Base-by-base conservation (phyloP, 2,329 filamentous ascomycete species). In the Leptosphaerulina australis region DNA sequence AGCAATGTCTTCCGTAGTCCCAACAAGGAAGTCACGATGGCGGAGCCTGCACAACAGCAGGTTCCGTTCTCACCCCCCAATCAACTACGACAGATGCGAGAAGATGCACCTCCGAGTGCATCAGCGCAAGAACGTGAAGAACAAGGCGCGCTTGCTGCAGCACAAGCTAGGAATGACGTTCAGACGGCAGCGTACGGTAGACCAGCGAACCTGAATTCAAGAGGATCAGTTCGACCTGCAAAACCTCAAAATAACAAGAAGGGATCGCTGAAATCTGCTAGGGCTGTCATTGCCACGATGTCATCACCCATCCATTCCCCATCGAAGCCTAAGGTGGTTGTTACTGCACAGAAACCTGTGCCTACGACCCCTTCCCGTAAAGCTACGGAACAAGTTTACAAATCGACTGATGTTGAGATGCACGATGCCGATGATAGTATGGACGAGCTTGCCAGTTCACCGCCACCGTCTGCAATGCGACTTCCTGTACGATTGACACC, bases 61-160 rank as follows among this genome's bases (percentile, higher is more conserved):
- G 33, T 36, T 10, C 25, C 53, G 11, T 52, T 47, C 36, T 57
- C 58, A 12, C 56, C 38, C 43, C 59, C 35, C 35, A 61, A 55
- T 37, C 49, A 46, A 39, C 58, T 37, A 46, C 63, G 55, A 54
- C 63, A 33, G 64, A 64, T 46, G 50, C 60, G 25, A 14, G 50
- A 55, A 7, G 54, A 55, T 7, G 60, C 46, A 9, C 53, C 62
- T 30, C 59, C 64, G n/a, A 60, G 38, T n/a, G 49, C 54, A 12
- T 61, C 62, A 10, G 50, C 54, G 11, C 64, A 61, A 29, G 56
- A 60, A 41, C 67, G 65, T 12, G 75, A 76, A 49, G 40, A 67
- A 31, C 64, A 67, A 30, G 72, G 72, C 15, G 67, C 68, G 15
- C 53, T 59, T 44, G 68, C 72, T 30, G 71, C 68, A 12, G 55